Percentiles rank a stretch among this genome's conserved stretches.
phyloP scores from a whole-genome alignment of 192 early-diverging fungal genomes.

The Thamnidium elegans region DNA sequence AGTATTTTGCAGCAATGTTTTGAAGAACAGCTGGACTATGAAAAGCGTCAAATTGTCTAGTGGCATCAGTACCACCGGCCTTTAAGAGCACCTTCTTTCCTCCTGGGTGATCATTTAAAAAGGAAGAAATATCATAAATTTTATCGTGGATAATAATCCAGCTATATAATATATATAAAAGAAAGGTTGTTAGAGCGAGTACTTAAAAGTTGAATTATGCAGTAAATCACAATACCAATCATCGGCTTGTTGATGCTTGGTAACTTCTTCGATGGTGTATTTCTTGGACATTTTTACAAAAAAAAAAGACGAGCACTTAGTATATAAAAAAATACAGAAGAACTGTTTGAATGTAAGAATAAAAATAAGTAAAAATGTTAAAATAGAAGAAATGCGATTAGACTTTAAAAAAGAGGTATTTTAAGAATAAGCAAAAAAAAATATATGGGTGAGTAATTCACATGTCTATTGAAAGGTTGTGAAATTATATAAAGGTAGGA shows the following conservation, averaged over 20 bases:
- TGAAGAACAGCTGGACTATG: conserved; percentile 65
- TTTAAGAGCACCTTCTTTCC: conserved; percentile 74
- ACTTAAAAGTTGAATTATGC: not conserved
- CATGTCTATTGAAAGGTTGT: conserved; percentile 1
- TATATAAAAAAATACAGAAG: not conserved
- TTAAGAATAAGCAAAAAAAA: too few relatives aligned
- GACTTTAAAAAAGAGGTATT: not conserved
- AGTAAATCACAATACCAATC: conserved; percentile 23
- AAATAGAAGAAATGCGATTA: not conserved
- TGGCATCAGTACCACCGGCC: conserved; percentile 74
- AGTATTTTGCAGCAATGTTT: conserved; percentile 59
- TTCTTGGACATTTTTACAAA: conserved; percentile 28
- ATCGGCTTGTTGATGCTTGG: conserved; percentile 37
- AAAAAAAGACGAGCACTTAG: not conserved
- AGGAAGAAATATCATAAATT: conserved; percentile 58
- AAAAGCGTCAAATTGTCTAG: conserved; percentile 83
- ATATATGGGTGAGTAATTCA: conserved; percentile 10
- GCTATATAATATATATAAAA: conserved; percentile 14
- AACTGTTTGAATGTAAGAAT: not conserved
- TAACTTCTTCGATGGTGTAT: conserved; percentile 41
- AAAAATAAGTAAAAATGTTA: too few relatives aligned
- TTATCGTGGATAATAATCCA: conserved; percentile 61
- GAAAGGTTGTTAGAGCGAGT: too few relatives aligned
- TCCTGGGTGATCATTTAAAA: conserved; percentile 55
- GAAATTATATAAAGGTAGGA: too few relatives aligned